phyloP scores from a whole-genome alignment of 495 filamentous ascomycete genomes.

The Pyrenula aspistea region DNA sequence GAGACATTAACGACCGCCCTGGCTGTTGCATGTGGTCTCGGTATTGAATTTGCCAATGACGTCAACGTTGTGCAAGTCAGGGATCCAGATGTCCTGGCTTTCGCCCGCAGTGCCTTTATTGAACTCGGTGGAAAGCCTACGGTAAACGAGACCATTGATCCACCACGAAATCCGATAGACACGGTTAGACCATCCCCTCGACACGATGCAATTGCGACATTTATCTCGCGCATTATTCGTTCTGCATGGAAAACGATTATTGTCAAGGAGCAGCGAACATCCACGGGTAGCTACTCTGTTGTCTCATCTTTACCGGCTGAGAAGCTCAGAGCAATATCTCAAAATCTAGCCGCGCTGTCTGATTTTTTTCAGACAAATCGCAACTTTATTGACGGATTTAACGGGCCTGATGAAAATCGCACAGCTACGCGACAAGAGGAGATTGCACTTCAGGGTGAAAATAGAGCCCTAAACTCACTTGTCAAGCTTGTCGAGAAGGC shows the following conservation, averaged over 20 bases:
- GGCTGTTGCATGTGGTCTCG: constrained; percentile 92
- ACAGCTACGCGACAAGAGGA: constrained; percentile 74
- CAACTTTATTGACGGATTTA: constrained; percentile 81
- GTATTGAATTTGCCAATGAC: constrained; percentile 61
- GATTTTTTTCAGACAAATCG: constrained; percentile 77
- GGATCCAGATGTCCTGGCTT: constrained; percentile 73
- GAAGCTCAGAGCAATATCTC: constrained; percentile 67
- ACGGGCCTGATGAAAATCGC: constrained; percentile 68
- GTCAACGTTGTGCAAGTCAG: constrained; percentile 53
- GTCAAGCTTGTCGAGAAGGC: constrained; percentile 71
- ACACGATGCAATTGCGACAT: constrained; percentile 76
- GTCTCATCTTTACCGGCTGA: constrained; percentile 36
- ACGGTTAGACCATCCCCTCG: constrained; percentile 76
- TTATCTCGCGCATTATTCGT: constrained; percentile 72
- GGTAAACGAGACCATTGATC: constrained; percentile 63
- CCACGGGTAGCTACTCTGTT: constrained; percentile 40
- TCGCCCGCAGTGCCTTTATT: constrained; percentile 76
- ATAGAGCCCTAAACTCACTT: constrained; percentile 79
- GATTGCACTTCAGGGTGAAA: constrained; percentile 78
- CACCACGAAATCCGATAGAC: constrained; percentile 49
- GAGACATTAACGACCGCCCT: constrained; percentile 85
- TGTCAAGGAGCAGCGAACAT: constrained; percentile 39
- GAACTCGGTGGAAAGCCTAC: constrained; percentile 77
- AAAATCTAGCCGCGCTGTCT: constrained; percentile 62
- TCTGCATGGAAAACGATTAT: constrained; percentile 72